Conservation (phyloP, 2,329 filamentous ascomycete genomes). For the Cercospora canescens region DNA sequence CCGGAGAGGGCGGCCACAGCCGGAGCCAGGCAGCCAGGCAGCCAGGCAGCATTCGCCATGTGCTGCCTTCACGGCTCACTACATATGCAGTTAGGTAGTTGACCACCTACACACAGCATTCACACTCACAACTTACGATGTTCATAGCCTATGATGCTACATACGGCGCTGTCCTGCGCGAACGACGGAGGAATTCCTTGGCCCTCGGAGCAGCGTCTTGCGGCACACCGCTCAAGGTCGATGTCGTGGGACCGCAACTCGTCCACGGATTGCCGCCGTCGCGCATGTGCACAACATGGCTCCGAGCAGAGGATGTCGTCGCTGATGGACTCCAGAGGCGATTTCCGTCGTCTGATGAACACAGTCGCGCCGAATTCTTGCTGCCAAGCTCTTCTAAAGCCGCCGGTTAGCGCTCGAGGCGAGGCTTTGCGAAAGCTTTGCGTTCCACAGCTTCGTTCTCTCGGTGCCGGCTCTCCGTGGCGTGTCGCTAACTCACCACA, state of each 20-base stretch:
- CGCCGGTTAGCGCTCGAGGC: slow-evolving; percentile 9
- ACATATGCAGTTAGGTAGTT: neutral
- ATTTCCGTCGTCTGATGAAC: neutral
- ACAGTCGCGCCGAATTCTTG: neutral
- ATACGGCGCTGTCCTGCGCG: too few species aligned
- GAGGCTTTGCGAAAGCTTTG: neutral
- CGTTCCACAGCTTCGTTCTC: neutral
- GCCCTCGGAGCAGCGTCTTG: neutral
- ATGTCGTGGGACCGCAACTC: neutral
- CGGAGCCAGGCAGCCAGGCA: neutral
- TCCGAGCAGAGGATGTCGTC: neutral
- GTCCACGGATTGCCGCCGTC: neutral
- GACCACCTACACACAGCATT: too few species aligned
- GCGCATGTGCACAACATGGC: too few species aligned
- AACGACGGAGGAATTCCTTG: neutral
- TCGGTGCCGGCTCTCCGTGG: slow-evolving; percentile 1
- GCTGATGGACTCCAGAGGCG: neutral
- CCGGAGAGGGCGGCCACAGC: neutral
- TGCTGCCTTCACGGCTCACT: neutral
- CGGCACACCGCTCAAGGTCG: slow-evolving; percentile 1
- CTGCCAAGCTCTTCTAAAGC: slow-evolving; percentile 6
- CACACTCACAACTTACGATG: neutral
- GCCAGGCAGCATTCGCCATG: neutral
- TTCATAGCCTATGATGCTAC: too few species aligned
- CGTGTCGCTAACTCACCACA: neutral